phyloP scores from a whole-genome alignment of 164 flowering plant species.

The Magnolia sinica region DNA sequence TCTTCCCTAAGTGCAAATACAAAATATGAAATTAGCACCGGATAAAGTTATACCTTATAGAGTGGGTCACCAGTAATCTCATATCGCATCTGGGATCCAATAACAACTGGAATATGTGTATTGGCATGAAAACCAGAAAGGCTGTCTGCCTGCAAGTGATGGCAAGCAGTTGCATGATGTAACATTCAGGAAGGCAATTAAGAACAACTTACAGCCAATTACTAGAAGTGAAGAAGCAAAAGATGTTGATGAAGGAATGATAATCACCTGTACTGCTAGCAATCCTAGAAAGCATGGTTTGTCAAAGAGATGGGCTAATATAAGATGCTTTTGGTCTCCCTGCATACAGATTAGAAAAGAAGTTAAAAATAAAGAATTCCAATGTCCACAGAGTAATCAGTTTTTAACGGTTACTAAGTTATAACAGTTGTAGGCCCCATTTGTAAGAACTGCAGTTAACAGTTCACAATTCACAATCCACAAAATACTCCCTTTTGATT shows the following conservation, averaged over 20 bases:
- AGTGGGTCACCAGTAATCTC: conserved; percentile 90
- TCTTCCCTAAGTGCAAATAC: background rate
- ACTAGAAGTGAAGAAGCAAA: background rate
- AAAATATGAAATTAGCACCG: too few species aligned
- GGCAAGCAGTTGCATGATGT: background rate
- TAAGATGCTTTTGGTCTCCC: conserved; percentile 65
- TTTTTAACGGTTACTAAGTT: background rate
- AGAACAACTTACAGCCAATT: background rate
- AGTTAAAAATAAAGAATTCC: background rate
- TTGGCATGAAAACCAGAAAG: conserved; percentile 81
- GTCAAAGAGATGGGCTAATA: conserved; percentile 90
- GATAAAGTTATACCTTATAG: conserved; percentile 55
- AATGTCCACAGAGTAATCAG: too few species aligned
- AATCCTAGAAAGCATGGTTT: conserved; percentile 93
- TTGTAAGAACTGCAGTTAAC: too few species aligned
- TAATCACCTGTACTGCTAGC: conserved; percentile 72
- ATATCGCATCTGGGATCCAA: conserved; percentile 94
- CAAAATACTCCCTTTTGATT: too few species aligned
- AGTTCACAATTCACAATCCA: too few species aligned
- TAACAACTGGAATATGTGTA: conserved; percentile 87
- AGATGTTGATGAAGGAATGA: background rate
- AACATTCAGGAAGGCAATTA: conserved; percentile 22
- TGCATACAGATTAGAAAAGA: conserved; percentile 19
- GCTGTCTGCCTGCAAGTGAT: conserved; percentile 61
- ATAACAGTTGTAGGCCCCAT: too few species aligned